phyloP scores from a whole-genome alignment of 768 basidiomycete species.

The Chlorophyllum brunneum region DNA sequence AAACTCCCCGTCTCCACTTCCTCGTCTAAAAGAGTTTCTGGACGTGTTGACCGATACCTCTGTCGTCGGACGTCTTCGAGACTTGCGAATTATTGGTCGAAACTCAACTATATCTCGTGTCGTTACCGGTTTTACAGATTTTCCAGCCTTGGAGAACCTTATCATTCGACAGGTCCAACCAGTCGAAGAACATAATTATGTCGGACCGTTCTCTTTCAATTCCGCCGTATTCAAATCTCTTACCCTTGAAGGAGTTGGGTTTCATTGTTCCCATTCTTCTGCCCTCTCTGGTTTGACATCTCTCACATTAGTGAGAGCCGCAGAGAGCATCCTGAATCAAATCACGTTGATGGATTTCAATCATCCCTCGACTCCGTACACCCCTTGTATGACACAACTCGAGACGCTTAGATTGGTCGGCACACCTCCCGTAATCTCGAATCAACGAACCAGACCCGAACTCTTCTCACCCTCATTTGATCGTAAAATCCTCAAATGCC shows the following conservation, averaged over 20 bases:
- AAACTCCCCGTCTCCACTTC: not conserved
- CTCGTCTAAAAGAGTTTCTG: not conserved
- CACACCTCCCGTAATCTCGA: not conserved
- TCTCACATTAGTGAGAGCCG: slow-evolving; percentile 1
- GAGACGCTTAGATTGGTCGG: not conserved
- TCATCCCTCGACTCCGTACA: not conserved
- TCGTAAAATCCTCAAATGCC: not conserved
- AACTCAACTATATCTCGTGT: not conserved
- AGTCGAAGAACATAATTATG: not conserved
- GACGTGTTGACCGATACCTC: not conserved
- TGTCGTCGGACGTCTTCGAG: slow-evolving; percentile 1
- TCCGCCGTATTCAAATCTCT: not conserved
- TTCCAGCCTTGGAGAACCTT: slow-evolving; percentile 7
- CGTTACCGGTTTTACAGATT: not conserved
- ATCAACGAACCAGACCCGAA: not conserved
- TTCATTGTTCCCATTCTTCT: not conserved
- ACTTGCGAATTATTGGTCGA: not conserved
- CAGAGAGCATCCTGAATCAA: slow-evolving; percentile 8
- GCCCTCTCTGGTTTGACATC: not conserved
- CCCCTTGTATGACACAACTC: slow-evolving; percentile 6
- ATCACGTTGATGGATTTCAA: not conserved
- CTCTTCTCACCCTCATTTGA: slow-evolving; percentile 7
- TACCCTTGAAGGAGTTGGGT: slow-evolving; percentile 2
- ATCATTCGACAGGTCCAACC: slow-evolving; percentile 2
- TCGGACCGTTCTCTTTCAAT: slow-evolving; percentile 6